Base-by-base conservation (phyloP, 2,329 filamentous ascomycete species). In the Scedosporium aurantiacum region DNA sequence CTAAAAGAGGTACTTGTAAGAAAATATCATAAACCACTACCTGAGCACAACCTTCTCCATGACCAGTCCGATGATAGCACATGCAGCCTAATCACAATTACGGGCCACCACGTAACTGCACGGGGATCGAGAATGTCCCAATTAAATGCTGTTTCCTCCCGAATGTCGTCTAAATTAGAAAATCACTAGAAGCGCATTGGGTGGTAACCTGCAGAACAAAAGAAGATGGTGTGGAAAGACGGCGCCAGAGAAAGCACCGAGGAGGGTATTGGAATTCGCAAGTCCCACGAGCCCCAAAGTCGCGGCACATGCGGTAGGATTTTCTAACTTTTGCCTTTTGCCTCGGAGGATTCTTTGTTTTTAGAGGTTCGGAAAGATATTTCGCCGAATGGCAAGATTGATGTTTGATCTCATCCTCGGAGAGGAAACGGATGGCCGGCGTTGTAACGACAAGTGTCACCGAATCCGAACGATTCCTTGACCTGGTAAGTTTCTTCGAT, bases 101-200 rank as follows among this genome's bases (percentile, higher is more conserved):
- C n/a, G 8, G n/a, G 14, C n/a, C 18, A 7, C 43, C 14, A 16
- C n/a, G 43, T 8, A 14, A 21, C 43, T 21, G 18, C 43, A 47
- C 14, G 43, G n/a, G 43, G n/a, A 47, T 14, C n/a, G 43, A 47
- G 18, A 47, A 47, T n/a, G 43, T 47, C 16, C 43, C 43, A 47
- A 47, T 37, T 37, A 47, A 47, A 21, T 6, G 16, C 16, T 47
- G n/a, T 47, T 47, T 47, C 43, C 43, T 12, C 41, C 18, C 27
- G 32, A 37, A 18, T 18, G 32, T n/a, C 18, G 18, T 52, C 58
- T 43, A 14, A 60, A 60, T 40, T 23, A 21, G 58, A 52, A 60
- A 60, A 56, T 41, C 50, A 56, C 43, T 60, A 56, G 58, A 56
- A 55, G 16, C 28, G 55, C 7, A 32, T 14, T 37, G 58, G 16